Evolutionary conservation across 345 rosid species (phyloP).

Genomic region (Acer campestre): DNA sequence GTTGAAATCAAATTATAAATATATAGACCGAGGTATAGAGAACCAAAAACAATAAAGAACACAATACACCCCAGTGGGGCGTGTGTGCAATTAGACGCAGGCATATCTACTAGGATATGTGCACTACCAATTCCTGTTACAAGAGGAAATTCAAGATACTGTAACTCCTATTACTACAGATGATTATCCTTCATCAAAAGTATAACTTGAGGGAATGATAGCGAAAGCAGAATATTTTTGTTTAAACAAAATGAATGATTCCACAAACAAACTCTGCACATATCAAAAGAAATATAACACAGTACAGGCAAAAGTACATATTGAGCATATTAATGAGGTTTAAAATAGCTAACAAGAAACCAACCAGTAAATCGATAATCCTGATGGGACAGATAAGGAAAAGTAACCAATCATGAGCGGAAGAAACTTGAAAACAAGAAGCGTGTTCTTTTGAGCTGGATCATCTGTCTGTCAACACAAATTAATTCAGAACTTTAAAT

Average conservation of each 20-base stretch:
- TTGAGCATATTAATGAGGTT: background rate
- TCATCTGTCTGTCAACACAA: slow-evolving; percentile 78
- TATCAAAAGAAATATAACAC: slow-evolving; percentile 9
- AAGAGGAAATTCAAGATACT: background rate
- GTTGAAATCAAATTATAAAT: background rate
- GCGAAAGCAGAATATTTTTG: background rate
- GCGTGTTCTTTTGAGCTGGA: slow-evolving; percentile 95
- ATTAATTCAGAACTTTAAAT: slow-evolving; percentile 13
- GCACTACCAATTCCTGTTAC: background rate
- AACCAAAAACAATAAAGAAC: background rate
- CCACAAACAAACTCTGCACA: background rate
- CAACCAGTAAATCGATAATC: slow-evolving; percentile 93
- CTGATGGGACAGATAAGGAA: slow-evolving; percentile 97
- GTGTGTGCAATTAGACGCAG: background rate
- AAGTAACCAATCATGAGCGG: slow-evolving; percentile 99
- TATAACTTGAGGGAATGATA: background rate
- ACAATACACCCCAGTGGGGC: slow-evolving; percentile 10
- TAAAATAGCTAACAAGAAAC: slow-evolving; percentile 41
- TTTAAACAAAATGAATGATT: background rate
- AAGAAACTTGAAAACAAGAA: slow-evolving; percentile 92
- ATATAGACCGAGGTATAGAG: background rate
- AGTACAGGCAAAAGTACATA: slow-evolving; percentile 1
- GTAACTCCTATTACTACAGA: background rate
- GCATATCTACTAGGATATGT: background rate
- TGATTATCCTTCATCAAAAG: background rate